Base-by-base conservation (phyloP, 495 filamentous ascomycete genomes). In the Bathelium albidoporum region DNA sequence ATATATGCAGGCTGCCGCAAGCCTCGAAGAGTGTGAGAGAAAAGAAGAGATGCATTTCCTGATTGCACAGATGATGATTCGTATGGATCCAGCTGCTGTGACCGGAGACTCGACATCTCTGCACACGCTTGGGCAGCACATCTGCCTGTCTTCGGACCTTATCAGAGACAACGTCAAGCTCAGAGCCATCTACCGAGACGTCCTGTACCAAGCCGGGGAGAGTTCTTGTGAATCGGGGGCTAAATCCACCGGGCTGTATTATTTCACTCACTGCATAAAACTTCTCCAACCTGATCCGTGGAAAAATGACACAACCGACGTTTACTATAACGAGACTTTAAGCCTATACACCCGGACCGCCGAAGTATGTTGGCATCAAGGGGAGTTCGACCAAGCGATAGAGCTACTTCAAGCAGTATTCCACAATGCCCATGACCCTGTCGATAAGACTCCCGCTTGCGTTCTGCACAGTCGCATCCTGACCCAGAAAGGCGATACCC, bases 21-120 rank as follows among this genome's bases (percentile, higher is more conserved):
- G 77, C 1, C 76, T 95, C 60, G 83, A 80, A 43, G 87, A 91
- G 75, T 85, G 83, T 65, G 75, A 74, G 29, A 83, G 89, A 62
- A 77, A 82, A 26, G 75, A 83, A 59, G 86, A 86, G 69, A 95
- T 95, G 91, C 90, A 96, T 73, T 95, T 89, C 65, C 81, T 89
- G 45, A 88, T 95, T 62, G 89, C 89, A 0, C 85, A 89, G 68
- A 86, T 83, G 0, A 82, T 95, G 67, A 83, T 90, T 73, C 49
- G 24, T 16, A 55, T 55, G 49, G 29, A 55, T 55, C 9, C 49
- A 28, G 24, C 24, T 55, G 24, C 12, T 2, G 7, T 55, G 12
- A 20, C 4, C 5, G 49, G 16, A 11, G 49, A 59, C 44, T 36
- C 36, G 11, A 43, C 78, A 61, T 68, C 73, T 4, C 81, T 82